Conservation (phyloP, 2,329 filamentous ascomycete species). For the Aspergillus arachidicola region DNA sequence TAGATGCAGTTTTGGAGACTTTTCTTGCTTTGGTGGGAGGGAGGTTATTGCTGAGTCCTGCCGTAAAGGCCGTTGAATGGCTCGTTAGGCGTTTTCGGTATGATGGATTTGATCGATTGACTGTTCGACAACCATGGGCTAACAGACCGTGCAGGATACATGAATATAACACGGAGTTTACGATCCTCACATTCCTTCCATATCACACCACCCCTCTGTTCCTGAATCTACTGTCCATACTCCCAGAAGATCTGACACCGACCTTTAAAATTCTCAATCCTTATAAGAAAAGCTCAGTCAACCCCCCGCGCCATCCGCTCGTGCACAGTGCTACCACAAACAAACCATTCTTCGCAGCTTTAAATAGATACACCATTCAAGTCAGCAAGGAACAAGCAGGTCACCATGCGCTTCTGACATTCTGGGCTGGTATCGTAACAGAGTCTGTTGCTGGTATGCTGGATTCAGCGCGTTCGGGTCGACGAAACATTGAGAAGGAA, state of each 20-base stretch:
- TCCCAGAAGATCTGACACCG: constrained; percentile 71
- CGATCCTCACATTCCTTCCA: constrained; percentile 86
- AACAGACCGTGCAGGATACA: constrained; percentile 66
- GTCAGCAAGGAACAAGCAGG: constrained; percentile 72
- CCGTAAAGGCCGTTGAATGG: constrained; percentile 93
- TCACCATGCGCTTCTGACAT: constrained; percentile 76
- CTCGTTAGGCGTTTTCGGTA: constrained; percentile 87
- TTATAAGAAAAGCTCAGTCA: constrained; percentile 76
- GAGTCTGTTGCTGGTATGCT: constrained; percentile 84
- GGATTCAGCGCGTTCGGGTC: constrained; percentile 74
- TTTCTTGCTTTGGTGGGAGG: constrained; percentile 81
- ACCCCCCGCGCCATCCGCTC: constrained; percentile 77
- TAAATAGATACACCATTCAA: constrained; percentile 79
- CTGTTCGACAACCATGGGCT: constrained; percentile 11
- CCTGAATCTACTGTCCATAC: constrained; percentile 79
- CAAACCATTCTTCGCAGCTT: constrained; percentile 69
- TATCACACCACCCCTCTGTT: constrained; percentile 89
- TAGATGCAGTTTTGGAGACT: constrained; percentile 75
- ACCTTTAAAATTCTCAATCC: constrained; percentile 84
- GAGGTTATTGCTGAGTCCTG: constrained; percentile 79
- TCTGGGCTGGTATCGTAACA: constrained; percentile 87
- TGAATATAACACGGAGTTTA: constrained; percentile 78
- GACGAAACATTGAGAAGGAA: constrained; percentile 73
- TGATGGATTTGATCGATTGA: constrained; percentile 23
- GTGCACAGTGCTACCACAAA: constrained; percentile 83